Conservation (phyloP, 2,329 filamentous ascomycete genomes). For the Hypomyces perniciosus region DNA sequence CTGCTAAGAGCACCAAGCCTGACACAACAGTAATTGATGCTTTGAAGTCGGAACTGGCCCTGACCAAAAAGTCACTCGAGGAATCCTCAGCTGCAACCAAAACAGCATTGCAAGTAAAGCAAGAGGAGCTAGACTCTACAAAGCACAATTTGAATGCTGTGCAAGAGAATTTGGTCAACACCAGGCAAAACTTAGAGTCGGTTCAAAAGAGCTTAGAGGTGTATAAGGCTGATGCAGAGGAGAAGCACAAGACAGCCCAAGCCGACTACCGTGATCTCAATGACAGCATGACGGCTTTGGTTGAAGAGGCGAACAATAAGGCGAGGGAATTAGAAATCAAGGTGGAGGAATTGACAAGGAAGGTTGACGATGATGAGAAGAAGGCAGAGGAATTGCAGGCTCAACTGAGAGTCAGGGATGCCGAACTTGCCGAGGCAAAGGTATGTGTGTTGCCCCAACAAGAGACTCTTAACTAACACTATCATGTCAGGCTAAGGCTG, state of each 20-base stretch:
- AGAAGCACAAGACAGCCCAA: conserved; percentile 48
- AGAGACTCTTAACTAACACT: not conserved
- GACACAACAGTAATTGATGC: conserved; percentile 50
- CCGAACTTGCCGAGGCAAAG: conserved; percentile 56
- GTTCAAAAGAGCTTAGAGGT: conserved; percentile 49
- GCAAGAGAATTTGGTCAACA: conserved; percentile 26
- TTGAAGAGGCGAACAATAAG: conserved; percentile 53
- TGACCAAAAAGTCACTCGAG: conserved; percentile 42
- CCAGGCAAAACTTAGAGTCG: conserved; percentile 40
- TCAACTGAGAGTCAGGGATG: conserved; percentile 57
- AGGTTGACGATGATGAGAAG: conserved; percentile 43
- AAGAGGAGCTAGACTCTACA: conserved; percentile 30
- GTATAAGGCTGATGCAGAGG: conserved; percentile 44
- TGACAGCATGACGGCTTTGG: conserved; percentile 54
- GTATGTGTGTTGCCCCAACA: conserved; percentile 28
- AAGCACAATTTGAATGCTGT: conserved; percentile 30
- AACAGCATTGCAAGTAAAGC: conserved; percentile 29
- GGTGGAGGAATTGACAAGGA: conserved; percentile 39
- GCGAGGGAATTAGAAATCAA: conserved; percentile 46
- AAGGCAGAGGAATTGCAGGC: conserved; percentile 46
- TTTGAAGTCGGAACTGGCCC: conserved; percentile 44
- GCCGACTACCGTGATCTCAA: conserved; percentile 59
- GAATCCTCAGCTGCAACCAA: conserved; percentile 33
- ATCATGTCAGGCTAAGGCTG: conserved; percentile 37
- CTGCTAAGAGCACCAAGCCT: conserved; percentile 47